Base-by-base conservation (phyloP, 2,329 filamentous ascomycete genomes). In the Colletotrichum incanum region DNA sequence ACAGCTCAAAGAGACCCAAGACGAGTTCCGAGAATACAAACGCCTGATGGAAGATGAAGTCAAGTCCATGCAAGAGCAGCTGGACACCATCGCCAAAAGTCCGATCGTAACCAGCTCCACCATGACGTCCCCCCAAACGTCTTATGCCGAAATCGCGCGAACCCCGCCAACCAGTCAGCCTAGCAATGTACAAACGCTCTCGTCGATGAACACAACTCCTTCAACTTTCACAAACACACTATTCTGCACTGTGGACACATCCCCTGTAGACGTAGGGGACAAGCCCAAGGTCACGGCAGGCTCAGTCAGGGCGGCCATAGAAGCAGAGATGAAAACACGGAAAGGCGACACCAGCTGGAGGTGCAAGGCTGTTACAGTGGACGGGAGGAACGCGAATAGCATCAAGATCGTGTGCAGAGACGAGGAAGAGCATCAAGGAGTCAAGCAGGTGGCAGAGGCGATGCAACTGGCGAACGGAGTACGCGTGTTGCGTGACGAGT, bases 401-500 rank as follows among this genome's bases (percentile, higher is more conserved):
- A 45, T 45, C 43, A 45, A 16, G 43, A 45, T 45, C 20, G 43
- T 45, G 14, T 45, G 43, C 43, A 45, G 43, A 16, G 43, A 45
- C 43, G 43, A 45, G 20, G 43, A 16, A 12, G 43, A 45, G 20
- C 43, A 45, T 12, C 20, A 7, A 45, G 7, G 23, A 61, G 65
- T 77, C 23, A 77, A 77, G 62, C 34, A 71, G 59, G 50, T 70
- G 50, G 67, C 66, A 23, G 65, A 75, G 61, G 65, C 54, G 37
- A 76, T 47, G 31, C 23, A 63, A n/a, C 23, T 71, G 26, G 67
- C 66, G 23, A 41, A n/a, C 43, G 73, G 75, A 65, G 74, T 65
- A 37, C 69, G 74, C 41, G 68, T 77, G 16, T 68, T 77, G 28
- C 71, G 69, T 58, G 76, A 77, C 66, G 62, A 77, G 34, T 65